Conservation (phyloP, 31 red algal genomes). For the Bonnemaisonia californica region DNA sequence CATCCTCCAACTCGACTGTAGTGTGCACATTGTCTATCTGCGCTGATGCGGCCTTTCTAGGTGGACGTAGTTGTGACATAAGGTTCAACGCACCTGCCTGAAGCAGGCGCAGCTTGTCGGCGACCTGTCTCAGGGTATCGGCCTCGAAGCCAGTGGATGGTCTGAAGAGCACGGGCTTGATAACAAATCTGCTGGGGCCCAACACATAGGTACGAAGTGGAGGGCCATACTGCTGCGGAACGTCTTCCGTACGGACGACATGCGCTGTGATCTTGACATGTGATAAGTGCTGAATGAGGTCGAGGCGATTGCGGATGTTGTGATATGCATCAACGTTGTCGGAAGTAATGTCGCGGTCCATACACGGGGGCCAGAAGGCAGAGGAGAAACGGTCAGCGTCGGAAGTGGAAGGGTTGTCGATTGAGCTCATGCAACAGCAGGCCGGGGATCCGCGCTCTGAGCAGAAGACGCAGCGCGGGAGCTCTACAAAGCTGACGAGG, state of each 20-base stretch:
- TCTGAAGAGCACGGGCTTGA: slow-evolving; percentile 53
- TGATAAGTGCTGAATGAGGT: slow-evolving; percentile 49
- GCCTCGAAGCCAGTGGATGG: slow-evolving; percentile 39
- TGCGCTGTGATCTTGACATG: slow-evolving; percentile 75
- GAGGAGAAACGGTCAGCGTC: slow-evolving; percentile 23
- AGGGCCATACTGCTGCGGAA: background rate
- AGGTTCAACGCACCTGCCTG: slow-evolving; percentile 6
- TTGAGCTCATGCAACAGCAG: slow-evolving; percentile 39
- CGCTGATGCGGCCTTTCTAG: background rate
- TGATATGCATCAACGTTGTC: slow-evolving; percentile 31
- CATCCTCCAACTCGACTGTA: background rate
- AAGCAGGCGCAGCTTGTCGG: slow-evolving; percentile 58
- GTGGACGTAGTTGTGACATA: background rate
- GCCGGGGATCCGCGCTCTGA: slow-evolving; percentile 37
- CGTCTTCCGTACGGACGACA: slow-evolving; percentile 33
- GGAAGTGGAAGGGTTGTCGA: background rate
- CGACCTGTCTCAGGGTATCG: slow-evolving; percentile 65
- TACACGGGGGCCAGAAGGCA: slow-evolving; percentile 43
- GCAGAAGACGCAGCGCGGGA: slow-evolving; percentile 54
- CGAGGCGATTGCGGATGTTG: slow-evolving; percentile 34
- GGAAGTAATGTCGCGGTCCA: slow-evolving; percentile 15
- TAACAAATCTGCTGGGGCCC: slow-evolving; percentile 52
- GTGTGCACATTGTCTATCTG: background rate
- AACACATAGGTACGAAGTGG: slow-evolving; percentile 32
- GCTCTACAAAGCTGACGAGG: slow-evolving; percentile 71